Percentiles rank a stretch among this genome's conserved stretches.
Evolutionary conservation across 352 stramenopile genomes (phyloP).

Genomic region (Phytophthora capsici): DNA sequence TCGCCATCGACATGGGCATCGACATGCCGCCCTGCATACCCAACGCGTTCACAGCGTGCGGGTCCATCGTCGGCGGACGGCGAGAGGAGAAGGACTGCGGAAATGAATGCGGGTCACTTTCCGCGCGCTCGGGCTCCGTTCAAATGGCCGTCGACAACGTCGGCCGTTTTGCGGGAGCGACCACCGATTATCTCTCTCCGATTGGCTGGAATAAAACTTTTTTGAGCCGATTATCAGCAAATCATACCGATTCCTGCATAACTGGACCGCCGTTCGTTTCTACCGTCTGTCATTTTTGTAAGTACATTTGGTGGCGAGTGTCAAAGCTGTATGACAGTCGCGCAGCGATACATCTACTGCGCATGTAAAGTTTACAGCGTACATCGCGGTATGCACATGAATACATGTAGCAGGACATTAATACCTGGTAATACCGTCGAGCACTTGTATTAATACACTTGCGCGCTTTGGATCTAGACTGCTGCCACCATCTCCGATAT

Average conservation of each 20-base stretch:
- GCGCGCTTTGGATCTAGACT: not conserved
- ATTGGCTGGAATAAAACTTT: conserved; percentile 12
- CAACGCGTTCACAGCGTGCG: conserved; percentile 71
- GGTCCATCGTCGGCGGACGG: conserved; percentile 51
- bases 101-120: conserved; percentile 29
- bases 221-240: conserved; percentile 4
- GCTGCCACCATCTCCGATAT: not conserved
- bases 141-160: conserved; percentile 28
- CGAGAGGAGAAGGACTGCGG: not conserved
- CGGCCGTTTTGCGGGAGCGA: conserved; percentile 29
- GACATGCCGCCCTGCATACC: conserved; percentile 68
- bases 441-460: not conserved
- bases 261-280: conserved; percentile 20
- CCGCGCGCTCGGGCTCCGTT: conserved; percentile 35
- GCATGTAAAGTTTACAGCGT: not conserved
- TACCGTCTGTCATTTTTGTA: not conserved
- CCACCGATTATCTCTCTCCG: not conserved
- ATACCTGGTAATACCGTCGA: no score
- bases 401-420: not conserved
- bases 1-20: conserved; percentile 74
- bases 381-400: not conserved
- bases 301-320: conserved; percentile 5
- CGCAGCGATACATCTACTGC: not conserved
- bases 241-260: not conserved
- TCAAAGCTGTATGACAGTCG: not conserved